Conservation (phyloP, 768 basidiomycete genomes). For the Lentinula sp. region DNA sequence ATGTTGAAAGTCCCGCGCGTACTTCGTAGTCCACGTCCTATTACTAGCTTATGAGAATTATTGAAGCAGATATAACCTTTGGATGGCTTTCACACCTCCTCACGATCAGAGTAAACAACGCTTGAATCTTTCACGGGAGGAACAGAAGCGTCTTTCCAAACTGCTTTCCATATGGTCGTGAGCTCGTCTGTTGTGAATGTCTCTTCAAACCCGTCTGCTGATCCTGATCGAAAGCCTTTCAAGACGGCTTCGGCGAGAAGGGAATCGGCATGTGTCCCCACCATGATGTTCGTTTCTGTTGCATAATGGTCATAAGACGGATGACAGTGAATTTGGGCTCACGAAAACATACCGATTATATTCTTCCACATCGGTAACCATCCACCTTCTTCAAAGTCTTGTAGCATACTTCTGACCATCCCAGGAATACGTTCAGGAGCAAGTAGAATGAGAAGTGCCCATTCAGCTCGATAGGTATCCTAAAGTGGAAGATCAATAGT, state of each 20-base stretch:
- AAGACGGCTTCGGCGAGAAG: conserved; percentile 66
- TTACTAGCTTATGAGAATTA: background rate
- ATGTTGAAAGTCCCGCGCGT: conserved; percentile 66
- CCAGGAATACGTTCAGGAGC: conserved; percentile 71
- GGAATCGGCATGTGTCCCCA: conserved; percentile 77
- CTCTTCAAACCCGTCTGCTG: conserved; percentile 15
- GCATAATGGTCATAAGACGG: background rate
- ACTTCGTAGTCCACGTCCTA: conserved; percentile 77
- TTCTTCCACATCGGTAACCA: conserved; percentile 94
- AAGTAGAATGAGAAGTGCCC: conserved; percentile 74
- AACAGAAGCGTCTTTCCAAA: conserved; percentile 66
- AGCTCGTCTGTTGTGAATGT: conserved; percentile 27
- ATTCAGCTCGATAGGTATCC: conserved; percentile 77
- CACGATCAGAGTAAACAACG: conserved; percentile 59
- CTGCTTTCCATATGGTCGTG: conserved; percentile 65
- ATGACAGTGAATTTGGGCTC: background rate
- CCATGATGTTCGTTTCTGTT: conserved; percentile 79
- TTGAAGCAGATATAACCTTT: background rate
- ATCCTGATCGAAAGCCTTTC: conserved; percentile 52
- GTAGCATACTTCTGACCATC: conserved; percentile 76
- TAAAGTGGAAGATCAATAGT: conserved; percentile 17
- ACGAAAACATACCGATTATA: conserved; percentile 44
- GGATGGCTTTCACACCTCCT: conserved; percentile 42
- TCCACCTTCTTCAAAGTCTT: conserved; percentile 73
- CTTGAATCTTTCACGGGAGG: conserved; percentile 52